Evolutionary conservation across 2,329 filamentous ascomycete species (phyloP), one percentile per base, ranked within the genome.

Genomic region (Xylaria sp.): DNA sequence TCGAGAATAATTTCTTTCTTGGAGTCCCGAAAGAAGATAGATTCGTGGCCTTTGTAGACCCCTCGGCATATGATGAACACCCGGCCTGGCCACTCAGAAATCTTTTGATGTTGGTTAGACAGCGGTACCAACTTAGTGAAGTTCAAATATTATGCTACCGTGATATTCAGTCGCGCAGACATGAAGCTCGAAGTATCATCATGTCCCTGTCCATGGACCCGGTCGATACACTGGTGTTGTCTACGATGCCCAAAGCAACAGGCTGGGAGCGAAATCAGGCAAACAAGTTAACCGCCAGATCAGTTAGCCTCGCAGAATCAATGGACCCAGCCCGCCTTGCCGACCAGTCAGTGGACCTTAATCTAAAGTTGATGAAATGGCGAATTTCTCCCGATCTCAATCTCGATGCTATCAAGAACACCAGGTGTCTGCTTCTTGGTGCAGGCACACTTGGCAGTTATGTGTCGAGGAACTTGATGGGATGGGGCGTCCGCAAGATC

Each of bases 311-410:
- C 9, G 92, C 92, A 23, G 93, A 96, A 75, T 97, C 97, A 75
- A 95, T 99, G 92, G 94, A 99, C 77, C 95, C 96, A 6, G 84
- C 87, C 40, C 90, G 90, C 76, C 84, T 98, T 20, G 96, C 96
- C 26, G 94, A 98, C 77, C 94, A 97, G 78, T 94, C 94, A 0
- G 95, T 98, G 10, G 96, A 99, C 77, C 86, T 99, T 67, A 99
- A 99, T 77, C 85, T 98, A 68, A 98, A 98, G 81, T 86, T 99
- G 66, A 99, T 99, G 90, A 99, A 97, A 82, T 99, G 96, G 96
- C 90, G 96, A 46, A 93, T 99, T 75, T 93, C 94, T 7, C 96
- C 96, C 0, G 90, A 90, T 59, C 87, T 99, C 48, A 88, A 98
- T 77, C 87, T 99, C 10, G 94, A 97, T 36, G 88, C 88, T 36